Evolutionary conservation across 73 alveolate species (phyloP), one percentile per base, ranked within the genome.

Genomic region (Paramecium biaurelia): DNA sequence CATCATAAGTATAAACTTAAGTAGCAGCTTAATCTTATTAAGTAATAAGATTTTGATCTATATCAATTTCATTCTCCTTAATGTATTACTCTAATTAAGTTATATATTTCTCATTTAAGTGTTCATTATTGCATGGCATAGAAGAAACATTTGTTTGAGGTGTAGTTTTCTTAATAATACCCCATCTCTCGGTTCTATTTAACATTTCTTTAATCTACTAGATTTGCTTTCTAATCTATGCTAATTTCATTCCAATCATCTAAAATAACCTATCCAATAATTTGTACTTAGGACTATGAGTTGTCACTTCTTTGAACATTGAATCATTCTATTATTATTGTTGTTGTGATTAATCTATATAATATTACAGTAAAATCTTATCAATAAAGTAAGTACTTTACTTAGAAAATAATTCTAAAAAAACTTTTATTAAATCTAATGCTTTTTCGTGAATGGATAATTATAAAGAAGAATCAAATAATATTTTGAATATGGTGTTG

Each of bases 201-300:
- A 79, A 34, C 76, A 41, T 79, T 4, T 79, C 90, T 79, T 79
- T 79, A 1, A 34, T 34, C 28, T 38, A 11, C 23, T 47, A 23
- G 26, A 79, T 30, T 43, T 38, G 23, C 18, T 79, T 79, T 79
- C 90, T 79, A 20, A 79, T 79, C 6, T 79, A 79, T 42, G 90
- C 70, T 79, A 79, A 79, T 43, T 79, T 79, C 90, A 41, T 79
- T 79, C 90, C 90, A 41, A 79, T 47, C 90, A 79, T 79, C 14
- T 79, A 11, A 24, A 79, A 79, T 47, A 79, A 43, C 28, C 90
- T 38, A 45, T 79, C 90, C 28, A 79, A 45, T 20, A 79, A 47
- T 24, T 79, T 79, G 23, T 79, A 79, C 23, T 47, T 79, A 1
- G 57, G 59, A 42, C 90, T 79, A 41, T 38, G 42, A 41, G 45